These are phyloP conservation scores for Lepiota venenata DNA, from an alignment of 768 basidiomycete genomes.

Conservation along the genomic window DNA sequence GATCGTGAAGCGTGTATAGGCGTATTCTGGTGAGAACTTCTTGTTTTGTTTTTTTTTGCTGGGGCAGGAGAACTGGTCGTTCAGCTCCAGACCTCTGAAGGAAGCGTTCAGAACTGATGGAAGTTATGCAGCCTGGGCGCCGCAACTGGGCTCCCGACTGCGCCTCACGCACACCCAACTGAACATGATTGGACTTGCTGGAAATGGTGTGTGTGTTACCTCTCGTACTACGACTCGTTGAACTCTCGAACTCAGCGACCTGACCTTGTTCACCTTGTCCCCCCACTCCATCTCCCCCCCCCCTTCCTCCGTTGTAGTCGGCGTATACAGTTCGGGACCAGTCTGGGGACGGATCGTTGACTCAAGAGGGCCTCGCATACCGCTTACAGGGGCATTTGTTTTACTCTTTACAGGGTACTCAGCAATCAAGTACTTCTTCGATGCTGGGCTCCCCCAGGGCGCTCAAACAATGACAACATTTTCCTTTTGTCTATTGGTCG, in stretches of 20 bases:
- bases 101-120: too few species aligned
- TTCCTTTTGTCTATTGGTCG: constrained; percentile 47
- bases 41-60: not conserved
- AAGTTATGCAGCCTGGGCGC: constrained; percentile 73
- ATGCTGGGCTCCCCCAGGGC: constrained; percentile 41
- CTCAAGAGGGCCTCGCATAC: constrained; percentile 63
- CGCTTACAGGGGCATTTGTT: constrained; percentile 55
- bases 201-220: constrained; percentile 52
- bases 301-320: too few species aligned
- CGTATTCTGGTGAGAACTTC: constrained; percentile 36
- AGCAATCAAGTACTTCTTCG: constrained; percentile 68
- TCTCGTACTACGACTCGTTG: not conserved
- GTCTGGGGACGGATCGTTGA: constrained; percentile 82
- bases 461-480: constrained; percentile 35
- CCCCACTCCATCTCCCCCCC: too few species aligned
- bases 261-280: not conserved
- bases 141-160: constrained; percentile 79
- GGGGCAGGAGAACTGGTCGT: not conserved
- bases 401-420: constrained; percentile 69
- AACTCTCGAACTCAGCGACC: not conserved
- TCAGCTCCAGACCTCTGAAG: not conserved
- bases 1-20: constrained; percentile 23
- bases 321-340: constrained; percentile 75
- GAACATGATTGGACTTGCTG: constrained; percentile 78
- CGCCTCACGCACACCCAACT: constrained; percentile 75